Evolutionary conservation across 805 yeast species (phyloP), one percentile per base, ranked within the genome.

Genomic region (Pachysolen tannophilus): DNA sequence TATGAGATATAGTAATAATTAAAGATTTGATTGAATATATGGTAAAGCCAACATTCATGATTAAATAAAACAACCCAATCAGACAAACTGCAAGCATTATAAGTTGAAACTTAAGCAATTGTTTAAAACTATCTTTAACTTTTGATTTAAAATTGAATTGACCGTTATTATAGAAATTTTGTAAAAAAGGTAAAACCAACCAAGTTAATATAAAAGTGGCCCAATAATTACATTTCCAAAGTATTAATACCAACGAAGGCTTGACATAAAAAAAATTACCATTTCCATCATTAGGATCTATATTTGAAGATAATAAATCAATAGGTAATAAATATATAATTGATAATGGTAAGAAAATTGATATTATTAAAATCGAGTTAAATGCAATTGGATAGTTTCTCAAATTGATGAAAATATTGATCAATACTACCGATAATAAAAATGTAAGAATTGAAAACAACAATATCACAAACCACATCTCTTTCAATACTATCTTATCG

Each of bases 171-270:
- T 75, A 78, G 61, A 71, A 85, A 45, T 78, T 79, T 52, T 84
- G 92, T 18, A 82, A 60, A 23, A 79, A 58, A 0, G 95, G 95
- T 32, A 85, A 54, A 1, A 82, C 43, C 6, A 74, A 58, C 95
- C 95, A 85, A 28, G 94, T 85, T 36, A 84, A 58, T n/a, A 66
- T 49, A 47, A 84, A 85, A 1, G 94, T 82, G 8, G 72, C 58
- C 95, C 95, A 85, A 54, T 85, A 85, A 35, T 80, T 76, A 31
- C 73, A 48, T 46, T 81, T 69, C 95, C 95, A 85, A 26, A 81
- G 49, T 4, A 63, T 49, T n/a, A 75, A 58, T 5, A 81, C 64
- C 8, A 65, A 63, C 1, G 49, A 38, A 35, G 72, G 67, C 2
- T 60, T 55, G 28, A 82, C 43, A 32, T 65, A 65, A 43, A 79